Conservation (phyloP, 805 yeast species). For the Scheffersomyces amazonensis region DNA sequence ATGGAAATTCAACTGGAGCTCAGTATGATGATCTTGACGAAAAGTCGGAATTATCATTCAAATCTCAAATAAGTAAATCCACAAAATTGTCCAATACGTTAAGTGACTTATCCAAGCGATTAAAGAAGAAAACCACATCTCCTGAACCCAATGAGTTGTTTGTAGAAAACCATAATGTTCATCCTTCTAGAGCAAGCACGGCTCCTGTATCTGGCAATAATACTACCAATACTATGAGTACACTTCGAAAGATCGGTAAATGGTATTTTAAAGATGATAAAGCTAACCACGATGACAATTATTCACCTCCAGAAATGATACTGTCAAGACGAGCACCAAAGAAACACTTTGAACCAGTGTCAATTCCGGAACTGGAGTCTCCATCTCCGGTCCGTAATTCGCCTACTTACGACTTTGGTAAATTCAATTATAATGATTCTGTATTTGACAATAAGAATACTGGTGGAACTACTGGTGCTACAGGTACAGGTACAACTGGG, state of each 20-base stretch:
- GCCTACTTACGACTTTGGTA: constrained; percentile 21
- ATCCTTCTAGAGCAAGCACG: neutral
- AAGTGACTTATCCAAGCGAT: constrained; percentile 21
- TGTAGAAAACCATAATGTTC: neutral
- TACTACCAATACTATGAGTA: constrained; percentile 18
- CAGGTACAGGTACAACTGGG: neutral
- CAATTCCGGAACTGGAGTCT: constrained; percentile 3
- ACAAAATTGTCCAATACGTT: constrained; percentile 20
- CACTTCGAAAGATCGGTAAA: constrained; percentile 60
- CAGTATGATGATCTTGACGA: constrained; percentile 6
- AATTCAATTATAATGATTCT: neutral
- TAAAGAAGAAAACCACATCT: constrained; percentile 13
- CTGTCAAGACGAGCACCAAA: constrained; percentile 46
- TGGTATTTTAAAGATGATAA: constrained; percentile 60
- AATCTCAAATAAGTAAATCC: constrained; percentile 1
- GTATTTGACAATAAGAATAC: too few species aligned
- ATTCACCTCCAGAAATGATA: constrained; percentile 68
- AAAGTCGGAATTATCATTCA: constrained; percentile 7
- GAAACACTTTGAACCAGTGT: constrained; percentile 11
- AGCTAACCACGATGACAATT: constrained; percentile 13
- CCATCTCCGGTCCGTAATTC: constrained; percentile 1
- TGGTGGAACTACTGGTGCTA: neutral
- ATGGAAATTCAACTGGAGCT: neutral
- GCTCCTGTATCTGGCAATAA: neutral
- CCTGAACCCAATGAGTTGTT: too few species aligned